Evolutionary conservation across 2,329 filamentous ascomycete genomes (phyloP), one percentile per base, ranked within the genome.

Genomic region (Amauroascus verrucosus): DNA sequence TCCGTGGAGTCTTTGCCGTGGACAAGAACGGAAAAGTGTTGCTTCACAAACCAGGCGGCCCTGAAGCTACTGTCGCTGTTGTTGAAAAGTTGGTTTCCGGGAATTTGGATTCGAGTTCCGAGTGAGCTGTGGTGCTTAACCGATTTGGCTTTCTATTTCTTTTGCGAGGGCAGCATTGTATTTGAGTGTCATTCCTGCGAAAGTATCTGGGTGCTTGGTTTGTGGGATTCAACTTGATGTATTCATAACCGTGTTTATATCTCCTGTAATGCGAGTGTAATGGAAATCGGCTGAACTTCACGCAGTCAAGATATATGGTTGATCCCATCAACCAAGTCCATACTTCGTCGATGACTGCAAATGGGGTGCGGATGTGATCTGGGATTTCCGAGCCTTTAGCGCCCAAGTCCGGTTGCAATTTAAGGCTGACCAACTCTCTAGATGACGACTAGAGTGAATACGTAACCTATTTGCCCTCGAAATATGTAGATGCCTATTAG

Each of bases 1-100:
- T 79, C 48, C 83, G 93, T 58, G 93, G 91, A 59, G 88, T 97
- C 37, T 94, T 96, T 62, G 86, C 88, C 48, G 77, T 97, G 51
- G 79, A 86, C 69, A 94, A 93, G 75, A 67, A 77, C 22, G 90
- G 89, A 55, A 89, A 90, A 69, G 81, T 95, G 20, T 76, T 94
- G 35, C 79, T 86, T 18, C 78, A 82, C 33, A 79, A 91, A 71
- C 70, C 83, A 1, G 91, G 89, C 56, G 81, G 85, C 32, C 90
- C 91, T 7, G 82, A 81, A 56, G 83, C 78, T 8, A 96, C 91
- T 4, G 78, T 91, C 26, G 81, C 86, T 14, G 82, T 82, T 22
- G 88, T 93, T 20, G 82, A 83, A 74, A 80, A 81, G 65, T 70
- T 95, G 40, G 81, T 90, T 26, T 75, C 77, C 53, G 70, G 71